A percentile compares a stretch with the other conserved stretches of the same genome.
Conservation (phyloP, 306 rosid species). For the Corylus avellana region DNA sequence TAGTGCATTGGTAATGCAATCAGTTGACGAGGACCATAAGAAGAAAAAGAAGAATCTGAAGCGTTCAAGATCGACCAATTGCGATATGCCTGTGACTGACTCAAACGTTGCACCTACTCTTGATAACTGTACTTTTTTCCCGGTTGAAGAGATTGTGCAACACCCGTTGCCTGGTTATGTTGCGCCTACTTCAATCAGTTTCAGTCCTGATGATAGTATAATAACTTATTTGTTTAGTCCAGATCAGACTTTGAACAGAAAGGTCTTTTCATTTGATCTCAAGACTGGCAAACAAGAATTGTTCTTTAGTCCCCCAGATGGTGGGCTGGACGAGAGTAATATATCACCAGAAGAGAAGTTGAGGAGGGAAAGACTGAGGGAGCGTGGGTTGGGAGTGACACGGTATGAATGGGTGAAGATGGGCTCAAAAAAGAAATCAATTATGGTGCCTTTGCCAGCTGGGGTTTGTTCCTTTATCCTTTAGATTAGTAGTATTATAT, state of each 20-base stretch:
- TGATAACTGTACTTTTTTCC: constrained; percentile 58
- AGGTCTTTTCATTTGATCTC: constrained; percentile 63
- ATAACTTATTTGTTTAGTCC: constrained; percentile 79
- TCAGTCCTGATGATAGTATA: constrained; percentile 74
- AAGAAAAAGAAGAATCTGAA: constrained; percentile 53
- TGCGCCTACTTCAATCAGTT: constrained; percentile 74
- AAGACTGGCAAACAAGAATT: constrained; percentile 59
- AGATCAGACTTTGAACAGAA: constrained; percentile 68
- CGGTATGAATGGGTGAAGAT: constrained; percentile 93
- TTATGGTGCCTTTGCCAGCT: constrained; percentile 91
- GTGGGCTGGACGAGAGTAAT: constrained; percentile 89
- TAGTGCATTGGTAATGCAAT: constrained; percentile 65
- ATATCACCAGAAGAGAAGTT: constrained; percentile 85
- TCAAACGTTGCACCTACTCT: constrained; percentile 45
- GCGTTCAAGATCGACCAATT: constrained; percentile 53
- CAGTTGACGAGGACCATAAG: constrained; percentile 51
- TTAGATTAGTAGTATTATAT: not conserved
- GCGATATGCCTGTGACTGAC: constrained; percentile 77
- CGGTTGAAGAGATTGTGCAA: constrained; percentile 88
- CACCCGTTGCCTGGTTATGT: constrained; percentile 88
- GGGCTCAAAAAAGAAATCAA: constrained; percentile 55
- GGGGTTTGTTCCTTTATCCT: constrained; percentile 70
- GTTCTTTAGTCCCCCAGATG: constrained; percentile 84
- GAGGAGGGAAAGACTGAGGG: constrained; percentile 97
- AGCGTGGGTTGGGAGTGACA: constrained; percentile 93